phyloP scores from a whole-genome alignment of 2,329 filamentous ascomycete species.

The Ophiocordyceps polyrhachis-furcata region DNA sequence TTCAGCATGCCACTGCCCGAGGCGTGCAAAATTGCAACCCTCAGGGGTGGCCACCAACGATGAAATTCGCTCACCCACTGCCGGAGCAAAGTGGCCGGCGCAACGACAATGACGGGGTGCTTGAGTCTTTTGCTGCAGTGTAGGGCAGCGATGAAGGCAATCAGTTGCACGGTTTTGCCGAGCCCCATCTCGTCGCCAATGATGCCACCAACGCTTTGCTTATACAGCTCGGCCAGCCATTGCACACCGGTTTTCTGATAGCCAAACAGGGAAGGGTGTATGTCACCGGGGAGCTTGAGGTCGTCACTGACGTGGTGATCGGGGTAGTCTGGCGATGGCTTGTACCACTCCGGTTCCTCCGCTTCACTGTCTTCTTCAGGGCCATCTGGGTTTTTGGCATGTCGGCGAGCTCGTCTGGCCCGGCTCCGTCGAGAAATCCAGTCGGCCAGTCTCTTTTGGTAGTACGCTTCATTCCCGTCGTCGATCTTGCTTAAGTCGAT shows the following conservation, averaged over 20 bases:
- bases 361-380: slow-evolving; percentile 22
- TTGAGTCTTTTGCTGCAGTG: slow-evolving; percentile 78
- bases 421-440: slow-evolving; percentile 45
- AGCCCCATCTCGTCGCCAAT: slow-evolving; percentile 96
- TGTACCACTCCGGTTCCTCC: slow-evolving; percentile 52
- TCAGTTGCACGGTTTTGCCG: slow-evolving; percentile 67
- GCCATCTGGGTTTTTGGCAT: slow-evolving; percentile 15
- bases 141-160: slow-evolving; percentile 69
- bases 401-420: slow-evolving; percentile 19
- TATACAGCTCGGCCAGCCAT: slow-evolving; percentile 86
- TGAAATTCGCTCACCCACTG: slow-evolving; percentile 99
- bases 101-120: slow-evolving; percentile 78
- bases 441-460: slow-evolving; percentile 51
- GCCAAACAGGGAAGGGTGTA: slow-evolving; percentile 80
- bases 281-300: slow-evolving; percentile 74
- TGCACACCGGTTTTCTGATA: slow-evolving; percentile 96
- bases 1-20: slow-evolving; percentile 96
- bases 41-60: slow-evolving; percentile 96
- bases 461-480: slow-evolving; percentile 73
- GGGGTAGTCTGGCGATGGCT: slow-evolving; percentile 64
- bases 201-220: slow-evolving; percentile 80
- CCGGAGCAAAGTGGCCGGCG: slow-evolving; percentile 82
- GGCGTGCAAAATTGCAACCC: slow-evolving; percentile 86
- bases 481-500: slow-evolving; percentile 46
- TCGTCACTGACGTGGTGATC: slow-evolving; percentile 60